Evolutionary conservation across 2,329 filamentous ascomycete genomes (phyloP).

Genomic region (Sclerotinia trifoliorum): DNA sequence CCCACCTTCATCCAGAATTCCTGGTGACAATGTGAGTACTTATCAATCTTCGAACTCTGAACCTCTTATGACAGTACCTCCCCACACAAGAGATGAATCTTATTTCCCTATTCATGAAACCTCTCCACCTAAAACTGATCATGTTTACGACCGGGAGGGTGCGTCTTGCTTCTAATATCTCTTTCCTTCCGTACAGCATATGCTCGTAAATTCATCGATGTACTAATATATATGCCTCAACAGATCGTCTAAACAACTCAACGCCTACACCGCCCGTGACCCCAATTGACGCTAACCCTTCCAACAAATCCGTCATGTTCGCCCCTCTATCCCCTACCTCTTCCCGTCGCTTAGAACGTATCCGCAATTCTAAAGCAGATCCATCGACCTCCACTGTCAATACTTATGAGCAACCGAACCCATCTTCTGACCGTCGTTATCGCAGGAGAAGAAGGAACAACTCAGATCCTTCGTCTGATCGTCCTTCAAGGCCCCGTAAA

Average conservation of each 20-base stretch:
- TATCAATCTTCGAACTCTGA: constrained; percentile 28
- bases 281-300: constrained; percentile 7
- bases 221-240: not conserved
- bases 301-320: constrained; percentile 39
- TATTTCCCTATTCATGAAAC: constrained; percentile 37
- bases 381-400: constrained; percentile 15
- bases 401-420: constrained; percentile 20
- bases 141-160: constrained; percentile 29
- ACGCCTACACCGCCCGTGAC: not conserved
- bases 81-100: constrained; percentile 22
- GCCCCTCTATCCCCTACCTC: constrained; percentile 38
- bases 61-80: constrained; percentile 22
- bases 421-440: constrained; percentile 22
- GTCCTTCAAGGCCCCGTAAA: constrained; percentile 30
- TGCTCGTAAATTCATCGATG: not conserved
- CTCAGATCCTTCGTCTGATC: constrained; percentile 38
- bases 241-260: constrained; percentile 19
- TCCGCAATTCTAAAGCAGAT: constrained; percentile 16
- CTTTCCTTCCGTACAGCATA: constrained; percentile 10
- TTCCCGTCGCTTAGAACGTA: constrained; percentile 26
- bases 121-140: constrained; percentile 31
- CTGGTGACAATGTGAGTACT: constrained; percentile 41
- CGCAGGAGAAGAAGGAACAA: constrained; percentile 29
- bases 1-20: constrained; percentile 28
- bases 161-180: constrained; percentile 23